Evolutionary conservation across 225 moss, liverwort and hornwort genomes (phyloP), one percentile per base, ranked within the genome.

Genomic region (Polytrichum commune): DNA sequence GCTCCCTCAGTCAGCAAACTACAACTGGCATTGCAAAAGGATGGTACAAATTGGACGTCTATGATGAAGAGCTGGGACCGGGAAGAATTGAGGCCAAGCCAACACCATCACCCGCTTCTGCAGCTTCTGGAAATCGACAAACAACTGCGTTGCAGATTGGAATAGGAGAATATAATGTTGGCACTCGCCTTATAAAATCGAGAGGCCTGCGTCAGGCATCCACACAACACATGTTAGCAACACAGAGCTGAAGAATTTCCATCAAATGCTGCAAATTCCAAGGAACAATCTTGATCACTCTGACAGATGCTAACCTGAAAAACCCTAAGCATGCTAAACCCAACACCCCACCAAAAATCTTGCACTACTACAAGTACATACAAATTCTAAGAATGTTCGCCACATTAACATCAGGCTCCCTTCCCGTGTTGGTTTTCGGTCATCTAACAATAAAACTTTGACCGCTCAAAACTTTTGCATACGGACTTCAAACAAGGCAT

Each of bases 1-100:
- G 46, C 46, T 46, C 46, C 46, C 46, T 8, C 46, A 16, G 46
- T 46, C 38, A 9, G 38, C 38, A 46, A 13, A 16, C 46, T 46
- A 46, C 10, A 46, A 46, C 3, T 46, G 46, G 46, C 46, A 46
- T 46, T 46, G 46, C 46, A 46, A 46, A 46, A 46, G 10, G 13
- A 13, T 46, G 46, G 13, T 46, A 16, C 46, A 13, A 3, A 46
- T 46, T 16, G 46, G 46, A 5, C 58, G 7, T 58, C 20, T 58
- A 58, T 24, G 20, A 23, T 58, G 58, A 58, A 24, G 58, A 58
- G 24, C 22, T 24, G 58, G 22, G 24, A 58, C 20, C 20, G 0
- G 83, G 79, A 64, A 86, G 66, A 22, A 89, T 30, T 25, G 76
- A 83, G 46, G 83, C 73, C 66, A 89, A 76, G 67, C 89, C 89